Evolutionary conservation across 2,329 filamentous ascomycete genomes (phyloP).

Genomic region (Alternaria triticimaculans): DNA sequence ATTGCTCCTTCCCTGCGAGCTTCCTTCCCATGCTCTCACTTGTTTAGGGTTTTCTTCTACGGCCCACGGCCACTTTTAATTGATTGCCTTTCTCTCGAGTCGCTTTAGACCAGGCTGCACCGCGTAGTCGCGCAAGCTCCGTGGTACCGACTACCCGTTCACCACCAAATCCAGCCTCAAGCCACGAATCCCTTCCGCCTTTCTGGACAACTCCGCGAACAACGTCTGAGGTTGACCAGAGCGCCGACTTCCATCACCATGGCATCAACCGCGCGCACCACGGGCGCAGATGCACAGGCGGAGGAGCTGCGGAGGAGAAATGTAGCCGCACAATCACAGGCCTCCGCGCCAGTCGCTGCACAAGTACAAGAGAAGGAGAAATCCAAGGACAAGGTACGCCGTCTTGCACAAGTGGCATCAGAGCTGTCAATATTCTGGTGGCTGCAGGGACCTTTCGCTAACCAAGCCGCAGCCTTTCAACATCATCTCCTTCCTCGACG

Average conservation of each 20-base stretch:
- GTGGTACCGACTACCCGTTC: constrained; percentile 21
- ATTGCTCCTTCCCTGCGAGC: constrained; percentile 20
- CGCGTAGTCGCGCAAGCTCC: constrained; percentile 11
- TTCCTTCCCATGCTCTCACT: constrained; percentile 18
- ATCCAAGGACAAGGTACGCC: constrained; percentile 56
- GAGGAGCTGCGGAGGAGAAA: constrained; percentile 57
- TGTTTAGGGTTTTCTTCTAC: constrained; percentile 16
- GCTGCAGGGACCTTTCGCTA: constrained; percentile 17
- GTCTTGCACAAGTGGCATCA: neutral
- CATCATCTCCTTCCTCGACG: constrained; percentile 67
- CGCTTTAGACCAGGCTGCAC: constrained; percentile 1
- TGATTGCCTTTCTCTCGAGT: constrained; percentile 9
- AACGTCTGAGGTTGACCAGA: neutral
- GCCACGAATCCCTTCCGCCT: constrained; percentile 22
- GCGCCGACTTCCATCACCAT: constrained; percentile 23
- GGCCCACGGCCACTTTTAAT: constrained; percentile 22
- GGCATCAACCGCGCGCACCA: constrained; percentile 42
- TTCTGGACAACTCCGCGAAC: constrained; percentile 6
- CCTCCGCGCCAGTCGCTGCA: constrained; percentile 36
- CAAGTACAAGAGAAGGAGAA: constrained; percentile 51
- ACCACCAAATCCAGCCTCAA: constrained; percentile 15
- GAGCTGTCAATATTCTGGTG: constrained; percentile 5
- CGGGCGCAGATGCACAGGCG: constrained; percentile 51
- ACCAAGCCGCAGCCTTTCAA: constrained; percentile 54
- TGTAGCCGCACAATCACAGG: constrained; percentile 39